These are phyloP conservation scores for Sanghuangporus sanghuang DNA, from an alignment of 1,284 basidiomycete species.

Conservation along the genomic window DNA sequence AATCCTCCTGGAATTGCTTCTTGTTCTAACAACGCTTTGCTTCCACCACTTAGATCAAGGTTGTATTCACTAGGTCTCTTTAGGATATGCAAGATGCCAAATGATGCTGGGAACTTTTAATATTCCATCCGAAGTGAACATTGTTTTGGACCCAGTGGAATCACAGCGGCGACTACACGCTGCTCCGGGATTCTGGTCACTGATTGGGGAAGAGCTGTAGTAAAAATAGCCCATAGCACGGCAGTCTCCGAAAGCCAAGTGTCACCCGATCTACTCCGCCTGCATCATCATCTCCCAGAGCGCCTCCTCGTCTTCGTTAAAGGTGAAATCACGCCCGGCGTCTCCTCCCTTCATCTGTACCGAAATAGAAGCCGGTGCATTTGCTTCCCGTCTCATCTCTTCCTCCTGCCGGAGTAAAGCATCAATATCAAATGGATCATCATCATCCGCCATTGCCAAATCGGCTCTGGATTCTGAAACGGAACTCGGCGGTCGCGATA, in stretches of 20 bases:
- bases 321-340: slow-evolving; percentile 20
- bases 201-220: no score
- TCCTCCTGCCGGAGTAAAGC: slow-evolving; percentile 46
- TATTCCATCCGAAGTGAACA: no score
- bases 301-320: slow-evolving; percentile 45
- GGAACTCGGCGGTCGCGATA: slow-evolving; percentile 44
- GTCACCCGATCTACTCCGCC: no score
- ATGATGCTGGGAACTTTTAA: no score
- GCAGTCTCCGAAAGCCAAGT: no score
- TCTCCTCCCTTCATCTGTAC: slow-evolving; percentile 17
- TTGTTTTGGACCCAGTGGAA: no score
- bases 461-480: slow-evolving; percentile 30
- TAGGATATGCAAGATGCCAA: no score
- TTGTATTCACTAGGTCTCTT: no score
- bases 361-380: slow-evolving; percentile 8
- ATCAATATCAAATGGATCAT: slow-evolving; percentile 54
- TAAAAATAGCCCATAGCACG: no score
- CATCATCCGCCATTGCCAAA: slow-evolving; percentile 26
- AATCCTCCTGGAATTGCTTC: background rate
- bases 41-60: background rate
- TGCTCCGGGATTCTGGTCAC: no score
- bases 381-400: slow-evolving; percentile 26
- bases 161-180: no score
- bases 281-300: slow-evolving; percentile 37
- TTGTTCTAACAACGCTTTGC: background rate